Conservation (phyloP, 2,329 filamentous ascomycete species). For the Celoporthe dispersa region DNA sequence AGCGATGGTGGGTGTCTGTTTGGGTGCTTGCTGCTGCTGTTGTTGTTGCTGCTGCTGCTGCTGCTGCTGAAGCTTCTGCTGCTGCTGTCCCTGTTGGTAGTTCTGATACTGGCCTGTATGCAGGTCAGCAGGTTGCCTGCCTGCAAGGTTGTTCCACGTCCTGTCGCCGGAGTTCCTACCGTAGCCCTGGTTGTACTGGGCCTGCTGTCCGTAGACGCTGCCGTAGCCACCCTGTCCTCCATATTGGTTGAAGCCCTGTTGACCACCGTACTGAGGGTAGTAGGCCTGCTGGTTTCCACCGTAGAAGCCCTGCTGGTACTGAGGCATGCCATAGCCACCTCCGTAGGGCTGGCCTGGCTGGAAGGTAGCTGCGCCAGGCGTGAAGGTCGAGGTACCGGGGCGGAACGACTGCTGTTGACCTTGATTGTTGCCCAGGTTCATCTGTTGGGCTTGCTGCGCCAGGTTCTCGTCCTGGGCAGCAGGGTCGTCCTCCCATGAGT, state of each 20-base stretch:
- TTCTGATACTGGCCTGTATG: slow-evolving; percentile 52
- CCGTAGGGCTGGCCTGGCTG: slow-evolving; percentile 73
- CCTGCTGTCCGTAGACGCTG: slow-evolving; percentile 48
- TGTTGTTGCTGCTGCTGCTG: slow-evolving; percentile 49
- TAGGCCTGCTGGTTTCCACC: slow-evolving; percentile 46
- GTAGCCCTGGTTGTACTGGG: slow-evolving; percentile 53
- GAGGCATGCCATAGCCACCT: slow-evolving; percentile 59
- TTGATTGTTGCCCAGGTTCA: slow-evolving; percentile 69
- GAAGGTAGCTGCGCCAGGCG: slow-evolving; percentile 72
- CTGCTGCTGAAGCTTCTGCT: slow-evolving; percentile 42
- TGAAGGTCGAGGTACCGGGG: slow-evolving; percentile 71
- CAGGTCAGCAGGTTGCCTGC: slow-evolving; percentile 11
- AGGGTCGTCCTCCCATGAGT: slow-evolving; percentile 93
- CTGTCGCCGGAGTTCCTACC: slow-evolving; percentile 40
- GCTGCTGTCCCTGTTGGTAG: slow-evolving; percentile 52
- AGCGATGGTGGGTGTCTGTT: slow-evolving; percentile 63
- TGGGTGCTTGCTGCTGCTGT: slow-evolving; percentile 42
- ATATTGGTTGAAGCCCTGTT: slow-evolving; percentile 53
- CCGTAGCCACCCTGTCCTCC: slow-evolving; percentile 37
- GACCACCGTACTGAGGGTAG: slow-evolving; percentile 61
- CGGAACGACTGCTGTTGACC: slow-evolving; percentile 60
- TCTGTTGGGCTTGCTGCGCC: slow-evolving; percentile 74
- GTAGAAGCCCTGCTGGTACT: slow-evolving; percentile 58
- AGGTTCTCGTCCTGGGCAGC: slow-evolving; percentile 78
- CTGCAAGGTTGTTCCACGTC: background rate